Evolutionary conservation across 2,329 filamentous ascomycete genomes (phyloP).

Genomic region (Pestalotiopsis sp.): DNA sequence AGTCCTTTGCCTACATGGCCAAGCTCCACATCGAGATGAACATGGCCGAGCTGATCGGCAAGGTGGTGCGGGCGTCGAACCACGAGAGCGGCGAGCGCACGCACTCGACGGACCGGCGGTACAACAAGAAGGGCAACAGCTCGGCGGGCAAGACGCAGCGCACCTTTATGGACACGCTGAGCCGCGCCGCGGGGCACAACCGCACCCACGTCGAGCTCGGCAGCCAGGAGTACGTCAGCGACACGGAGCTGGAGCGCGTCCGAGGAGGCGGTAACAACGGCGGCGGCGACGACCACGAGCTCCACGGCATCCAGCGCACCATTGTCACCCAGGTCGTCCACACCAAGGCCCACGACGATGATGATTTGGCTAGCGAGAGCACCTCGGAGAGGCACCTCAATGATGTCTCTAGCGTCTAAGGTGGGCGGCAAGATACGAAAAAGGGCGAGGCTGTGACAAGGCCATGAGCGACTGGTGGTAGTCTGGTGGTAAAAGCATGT

Average conservation of each 20-base stretch:
- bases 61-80: constrained; percentile 24
- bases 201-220: constrained; percentile 11
- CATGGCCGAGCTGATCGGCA: constrained; percentile 45
- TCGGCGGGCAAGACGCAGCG: constrained; percentile 7
- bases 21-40: constrained; percentile 49
- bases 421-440: too few relatives aligned
- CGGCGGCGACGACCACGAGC: background rate
- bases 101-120: background rate
- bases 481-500: too few relatives aligned
- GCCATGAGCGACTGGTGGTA: too few relatives aligned
- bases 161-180: constrained; percentile 7
- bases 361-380: background rate
- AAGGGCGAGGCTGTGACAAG: too few relatives aligned
- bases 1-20: constrained; percentile 44
- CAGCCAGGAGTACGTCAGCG: background rate
- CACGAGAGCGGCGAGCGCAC: constrained; percentile 4
- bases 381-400: background rate
- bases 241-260: background rate
- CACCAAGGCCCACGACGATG: background rate
- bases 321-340: constrained; percentile 14
- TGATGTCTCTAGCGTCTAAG: background rate
- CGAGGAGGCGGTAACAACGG: background rate
- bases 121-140: background rate
- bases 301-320: constrained; percentile 13
- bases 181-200: background rate